Conservation (phyloP, 768 basidiomycete genomes). For the Boletellus emodensis region DNA sequence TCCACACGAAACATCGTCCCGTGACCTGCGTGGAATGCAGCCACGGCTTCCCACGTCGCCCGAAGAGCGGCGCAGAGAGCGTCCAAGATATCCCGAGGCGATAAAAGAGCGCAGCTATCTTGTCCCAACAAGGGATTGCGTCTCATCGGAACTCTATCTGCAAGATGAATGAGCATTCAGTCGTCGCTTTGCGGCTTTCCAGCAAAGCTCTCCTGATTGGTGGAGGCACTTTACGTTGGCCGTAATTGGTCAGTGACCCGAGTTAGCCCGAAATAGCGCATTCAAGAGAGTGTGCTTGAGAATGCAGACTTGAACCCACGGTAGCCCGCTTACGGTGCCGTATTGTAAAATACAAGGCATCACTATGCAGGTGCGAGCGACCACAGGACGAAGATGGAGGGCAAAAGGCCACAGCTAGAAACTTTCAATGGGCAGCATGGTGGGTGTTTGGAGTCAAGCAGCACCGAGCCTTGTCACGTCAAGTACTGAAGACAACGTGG, state of each 20-base stretch:
- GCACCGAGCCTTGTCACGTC: neutral
- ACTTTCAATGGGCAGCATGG: neutral
- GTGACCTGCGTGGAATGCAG: conserved; percentile 11
- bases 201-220: no score
- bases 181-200: no score
- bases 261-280: no score
- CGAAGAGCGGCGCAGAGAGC: conserved; percentile 14
- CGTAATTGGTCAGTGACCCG: no score
- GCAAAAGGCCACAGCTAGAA: no score
- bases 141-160: neutral
- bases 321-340: neutral
- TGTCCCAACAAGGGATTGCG: neutral
- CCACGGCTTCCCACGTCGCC: conserved; percentile 1
- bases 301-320: no score
- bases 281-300: no score
- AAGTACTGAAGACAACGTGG: conserved; percentile 4
- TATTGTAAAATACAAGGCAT: conserved; percentile 22
- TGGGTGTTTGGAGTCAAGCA: conserved; percentile 11
- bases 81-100: neutral
- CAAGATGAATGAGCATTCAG: no score
- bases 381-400: neutral
- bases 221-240: no score
- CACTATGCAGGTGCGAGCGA: conserved; percentile 5
- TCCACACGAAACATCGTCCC: conserved; percentile 18
- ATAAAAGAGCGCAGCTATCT: neutral